Base-by-base conservation (phyloP, 305 asterid species). In the Plantago coronopus region DNA sequence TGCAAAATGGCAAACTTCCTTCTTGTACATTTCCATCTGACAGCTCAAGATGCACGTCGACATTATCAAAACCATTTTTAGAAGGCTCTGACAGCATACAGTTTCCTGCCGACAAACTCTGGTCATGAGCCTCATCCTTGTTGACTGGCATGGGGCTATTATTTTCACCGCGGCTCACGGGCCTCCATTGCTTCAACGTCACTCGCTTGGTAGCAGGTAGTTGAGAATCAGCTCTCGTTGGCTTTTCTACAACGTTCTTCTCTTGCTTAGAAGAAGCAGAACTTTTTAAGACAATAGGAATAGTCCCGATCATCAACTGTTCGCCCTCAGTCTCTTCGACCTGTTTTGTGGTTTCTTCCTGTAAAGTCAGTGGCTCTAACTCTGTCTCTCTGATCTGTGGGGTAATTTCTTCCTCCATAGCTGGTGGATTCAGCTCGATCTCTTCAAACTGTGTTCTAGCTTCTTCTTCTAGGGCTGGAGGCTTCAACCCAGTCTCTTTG, bases 221-320 rank as follows among this genome's bases (percentile, higher is more conserved):
- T 71, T 62, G 73, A 63, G 63, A 44, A 59, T 74, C 70, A 16
- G 78, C 63, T 55, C 73, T 71, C 7, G 29, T 62, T 64, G 40
- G 62, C 57, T 74, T 79, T 74, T 70, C 80, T 16, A 61, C 54
- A 73, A 64, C 67, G 61, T 62, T 74, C 76, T 67, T 76, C 67
- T 72, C 65, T 18, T 57, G 72, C 70, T 63, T 49, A 18, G 66
- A 20, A 21, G 44, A 74, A 59, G 62, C 67, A 59, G 37, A 62
- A 66, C 61, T 76, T 69, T 59, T 79, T 66, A 89, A 80, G 0
- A 76, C 67, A 54, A 93, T 76, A 4, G 95, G 65, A 72, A 93
- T 85, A 27, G 96, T 87, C 62, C 98, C 98, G 25, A 93, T 89
- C 54, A 89, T 64, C 74, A 93, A 80, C 76, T 80, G 12, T 1